Percentiles rank a stretch among this genome's conserved stretches.
phyloP scores from a whole-genome alignment of 441 rosid species.

The Erysimum pusillum region DNA sequence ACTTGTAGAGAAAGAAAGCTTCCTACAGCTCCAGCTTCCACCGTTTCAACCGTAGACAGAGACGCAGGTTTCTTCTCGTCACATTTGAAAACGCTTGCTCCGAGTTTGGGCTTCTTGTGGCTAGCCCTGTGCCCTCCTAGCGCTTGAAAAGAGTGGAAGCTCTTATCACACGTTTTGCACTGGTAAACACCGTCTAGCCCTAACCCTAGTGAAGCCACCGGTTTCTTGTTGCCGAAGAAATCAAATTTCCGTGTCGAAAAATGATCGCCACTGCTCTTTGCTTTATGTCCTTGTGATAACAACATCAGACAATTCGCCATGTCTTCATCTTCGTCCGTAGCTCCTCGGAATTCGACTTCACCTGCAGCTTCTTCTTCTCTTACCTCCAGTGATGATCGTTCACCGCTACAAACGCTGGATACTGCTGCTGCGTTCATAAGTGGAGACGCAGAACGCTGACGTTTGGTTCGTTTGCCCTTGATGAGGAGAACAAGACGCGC shows the following conservation, averaged over 20 bases:
- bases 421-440: conserved; percentile 42
- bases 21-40: conserved; percentile 39
- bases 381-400: conserved; percentile 30
- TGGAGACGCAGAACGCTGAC: conserved; percentile 57
- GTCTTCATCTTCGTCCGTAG: conserved; percentile 61
- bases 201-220: conserved; percentile 36
- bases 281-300: conserved; percentile 52
- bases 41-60: conserved; percentile 30
- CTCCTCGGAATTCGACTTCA: conserved; percentile 33
- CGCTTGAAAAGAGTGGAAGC: conserved; percentile 74
- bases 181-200: conserved; percentile 55
- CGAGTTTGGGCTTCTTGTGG: conserved; percentile 62
- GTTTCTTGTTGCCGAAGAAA: conserved; percentile 38
- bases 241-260: background rate
- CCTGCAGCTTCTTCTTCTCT: conserved; percentile 33
- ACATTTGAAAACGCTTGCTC: conserved; percentile 32
- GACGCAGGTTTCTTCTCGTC: conserved; percentile 35
- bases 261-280: conserved; percentile 22
- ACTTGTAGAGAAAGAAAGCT: conserved; percentile 66
- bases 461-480: conserved; percentile 68
- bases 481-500: conserved; percentile 46
- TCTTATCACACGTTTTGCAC: conserved; percentile 69
- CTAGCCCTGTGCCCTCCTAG: conserved; percentile 74
- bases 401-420: conserved; percentile 45
- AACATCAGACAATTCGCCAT: conserved; percentile 71